A percentile compares a stretch with the other conserved stretches of the same genome.
These are phyloP conservation scores for Fusarium sambucinum DNA, from an alignment of 2,329 filamentous ascomycete species.

Conservation along the genomic window DNA sequence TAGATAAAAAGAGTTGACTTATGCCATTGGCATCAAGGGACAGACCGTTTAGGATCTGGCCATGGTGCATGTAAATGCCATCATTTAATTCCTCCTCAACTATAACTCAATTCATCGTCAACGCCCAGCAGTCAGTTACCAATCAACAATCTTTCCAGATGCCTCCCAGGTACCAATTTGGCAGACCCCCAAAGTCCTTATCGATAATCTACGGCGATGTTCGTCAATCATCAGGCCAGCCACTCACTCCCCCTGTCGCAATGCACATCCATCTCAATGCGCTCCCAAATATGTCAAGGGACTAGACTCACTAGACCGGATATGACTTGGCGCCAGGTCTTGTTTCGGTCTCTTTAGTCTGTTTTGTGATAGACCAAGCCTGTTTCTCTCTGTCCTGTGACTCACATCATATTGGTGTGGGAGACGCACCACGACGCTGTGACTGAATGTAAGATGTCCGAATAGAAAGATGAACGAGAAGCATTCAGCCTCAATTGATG, in stretches of 20 bases:
- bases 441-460: background rate
- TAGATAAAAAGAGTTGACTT: slow-evolving; percentile 15
- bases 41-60: slow-evolving; percentile 42
- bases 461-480: background rate
- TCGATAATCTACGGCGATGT: slow-evolving; percentile 39
- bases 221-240: slow-evolving; percentile 3
- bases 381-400: slow-evolving; percentile 46
- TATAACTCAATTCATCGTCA: slow-evolving; percentile 29
- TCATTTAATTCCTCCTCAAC: slow-evolving; percentile 32
- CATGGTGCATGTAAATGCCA: slow-evolving; percentile 41
- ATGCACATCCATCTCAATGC: slow-evolving; percentile 20
- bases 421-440: slow-evolving; percentile 10
- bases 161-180: slow-evolving; percentile 19
- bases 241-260: slow-evolving; percentile 16
- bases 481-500: background rate
- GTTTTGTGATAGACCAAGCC: slow-evolving; percentile 39
- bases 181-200: slow-evolving; percentile 30
- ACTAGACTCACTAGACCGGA: slow-evolving; percentile 34
- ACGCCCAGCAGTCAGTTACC: slow-evolving; percentile 15
- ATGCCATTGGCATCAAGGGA: slow-evolving; percentile 27
- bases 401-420: slow-evolving; percentile 45
- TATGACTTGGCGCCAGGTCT: slow-evolving; percentile 39
- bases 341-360: slow-evolving; percentile 43
- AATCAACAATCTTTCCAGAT: slow-evolving; percentile 41
- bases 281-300: slow-evolving; percentile 32